phyloP scores from a whole-genome alignment of 2,329 filamentous ascomycete species.

The Aciculosporium take region DNA sequence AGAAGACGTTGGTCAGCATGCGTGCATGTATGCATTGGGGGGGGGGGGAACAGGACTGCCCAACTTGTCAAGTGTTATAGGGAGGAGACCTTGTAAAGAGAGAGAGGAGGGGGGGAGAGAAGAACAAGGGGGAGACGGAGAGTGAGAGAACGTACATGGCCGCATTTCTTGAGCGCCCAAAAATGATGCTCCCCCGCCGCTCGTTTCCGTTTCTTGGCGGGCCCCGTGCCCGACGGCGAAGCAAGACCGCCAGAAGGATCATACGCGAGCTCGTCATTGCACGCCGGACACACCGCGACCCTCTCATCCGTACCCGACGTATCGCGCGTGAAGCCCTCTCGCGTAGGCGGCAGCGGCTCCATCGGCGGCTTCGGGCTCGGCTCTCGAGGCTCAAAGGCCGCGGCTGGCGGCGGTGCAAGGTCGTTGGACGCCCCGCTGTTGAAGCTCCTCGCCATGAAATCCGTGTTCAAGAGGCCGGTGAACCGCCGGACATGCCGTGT shows the following conservation, averaged over 20 bases:
- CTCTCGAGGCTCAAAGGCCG: conserved; percentile 19
- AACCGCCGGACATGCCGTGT: conserved; percentile 14
- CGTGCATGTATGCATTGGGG: neutral
- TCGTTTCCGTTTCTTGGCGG: conserved; percentile 27
- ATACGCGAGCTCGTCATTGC: conserved; percentile 67
- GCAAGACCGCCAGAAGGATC: conserved; percentile 35
- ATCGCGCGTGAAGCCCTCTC: conserved; percentile 67
- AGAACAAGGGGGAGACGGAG: neutral
- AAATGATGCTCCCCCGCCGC: conserved; percentile 63
- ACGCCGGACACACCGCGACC: conserved; percentile 71
- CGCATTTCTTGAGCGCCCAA: conserved; percentile 82
- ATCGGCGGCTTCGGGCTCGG: conserved; percentile 33
- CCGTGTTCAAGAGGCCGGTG: conserved; percentile 13
- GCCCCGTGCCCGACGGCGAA: conserved; percentile 6
- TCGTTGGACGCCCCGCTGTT: conserved; percentile 7
- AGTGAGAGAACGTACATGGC: conserved; percentile 69
- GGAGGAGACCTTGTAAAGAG: no score
- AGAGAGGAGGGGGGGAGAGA: no score
- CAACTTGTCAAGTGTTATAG: neutral
- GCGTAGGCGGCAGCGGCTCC: conserved; percentile 48
- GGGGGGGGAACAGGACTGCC: neutral
- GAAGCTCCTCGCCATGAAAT: conserved; percentile 11
- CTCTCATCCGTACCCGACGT: conserved; percentile 49
- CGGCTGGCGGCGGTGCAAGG: conserved; percentile 13
- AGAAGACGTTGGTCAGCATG: neutral